Base-by-base conservation (phyloP, 768 basidiomycete species). In the Porphyrellus cyaneotinctus region DNA sequence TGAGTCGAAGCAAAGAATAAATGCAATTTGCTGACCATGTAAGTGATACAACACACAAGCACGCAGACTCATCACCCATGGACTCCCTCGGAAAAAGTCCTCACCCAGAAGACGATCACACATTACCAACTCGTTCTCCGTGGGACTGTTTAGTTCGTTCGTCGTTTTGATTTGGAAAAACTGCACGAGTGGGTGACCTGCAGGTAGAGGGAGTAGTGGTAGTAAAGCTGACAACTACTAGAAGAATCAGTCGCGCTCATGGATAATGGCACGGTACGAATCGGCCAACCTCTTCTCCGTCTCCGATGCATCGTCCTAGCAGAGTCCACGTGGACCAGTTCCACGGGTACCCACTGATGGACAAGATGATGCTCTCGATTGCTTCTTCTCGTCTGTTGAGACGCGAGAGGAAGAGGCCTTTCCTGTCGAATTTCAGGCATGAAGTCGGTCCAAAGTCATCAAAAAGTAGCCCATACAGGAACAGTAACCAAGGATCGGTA, bases 251-350 rank as follows among this genome's bases (percentile, higher is more conserved):
- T 15, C 24, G 8, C 10, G 42, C 10, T 4, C 41, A 20, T 7
- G 46, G 47, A 43, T 14, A 31, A 43, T 28, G 26, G 4, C 9
- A 28, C 15, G 18, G 7, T 38, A 26, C 22, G 30, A 51, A 41
- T 42, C 37, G 37, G 32, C 66, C 33, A 49, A 94, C 94, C 84
- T 95, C 91, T 72, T 93, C 90, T 15, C 83, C 83, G 56, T 93
- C 91, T 14, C 82, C 80, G 30, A 94, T 78, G 64, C 89, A 88
- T 48, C 82, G 83, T 3, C 80, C 79, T n/a, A 98, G 75, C 38
- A 92, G 77, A 9, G 80, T 73, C 94, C 94, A 98, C n/a, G 84
- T 75, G 24, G 89, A 88, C 94, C 95, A 98, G 65, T 97, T 97
- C 85, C 91, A 97, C 13, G 89, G 87, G 62, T 85, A 91, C 6